Percentiles rank a stretch among this genome's conserved stretches.
Conservation (phyloP, 176 grass and related monocot genomes). For the Carex kokanica region DNA sequence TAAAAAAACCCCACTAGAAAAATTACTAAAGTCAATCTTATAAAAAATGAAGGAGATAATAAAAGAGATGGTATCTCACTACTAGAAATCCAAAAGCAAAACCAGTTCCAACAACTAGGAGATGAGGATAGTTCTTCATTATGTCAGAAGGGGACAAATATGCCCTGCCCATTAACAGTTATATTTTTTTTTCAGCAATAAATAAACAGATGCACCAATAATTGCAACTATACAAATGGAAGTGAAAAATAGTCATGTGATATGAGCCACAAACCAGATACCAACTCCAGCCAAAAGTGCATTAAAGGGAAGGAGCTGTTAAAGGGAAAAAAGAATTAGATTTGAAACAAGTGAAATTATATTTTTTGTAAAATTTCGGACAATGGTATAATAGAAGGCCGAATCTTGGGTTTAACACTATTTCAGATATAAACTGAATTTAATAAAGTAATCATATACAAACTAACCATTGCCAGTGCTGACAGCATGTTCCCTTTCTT, state of each 20-base stretch:
- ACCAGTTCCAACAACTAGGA: conserved; percentile 87
- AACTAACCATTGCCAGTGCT: conserved; percentile 87
- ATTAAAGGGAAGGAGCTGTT: conserved; percentile 79
- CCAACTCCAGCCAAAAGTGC: conserved; percentile 65
- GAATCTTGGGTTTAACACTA: background rate
- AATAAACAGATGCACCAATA: background rate
- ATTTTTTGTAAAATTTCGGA: conserved; percentile 5
- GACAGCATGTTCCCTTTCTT: conserved; percentile 83
- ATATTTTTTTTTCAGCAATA: background rate
- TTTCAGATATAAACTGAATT: conserved; percentile 12
- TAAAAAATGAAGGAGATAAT: background rate
- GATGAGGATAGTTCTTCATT: conserved; percentile 85
- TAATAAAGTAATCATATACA: conserved; percentile 5
- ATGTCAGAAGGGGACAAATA: conserved; percentile 90
- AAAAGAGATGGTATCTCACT: conserved; percentile 36
- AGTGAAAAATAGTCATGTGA: background rate
- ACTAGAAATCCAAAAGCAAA: conserved; percentile 97
- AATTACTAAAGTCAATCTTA: background rate
- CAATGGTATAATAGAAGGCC: background rate
- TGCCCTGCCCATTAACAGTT: conserved; percentile 44
- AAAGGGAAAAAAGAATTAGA: conserved; percentile 27
- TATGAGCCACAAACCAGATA: conserved; percentile 63
- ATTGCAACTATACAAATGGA: background rate
- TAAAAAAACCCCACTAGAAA: background rate
- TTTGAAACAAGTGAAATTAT: conserved; percentile 2